Evolutionary conservation across 1,139 yeast species (phyloP).

Genomic region (Hyphopichia khmerensis): DNA sequence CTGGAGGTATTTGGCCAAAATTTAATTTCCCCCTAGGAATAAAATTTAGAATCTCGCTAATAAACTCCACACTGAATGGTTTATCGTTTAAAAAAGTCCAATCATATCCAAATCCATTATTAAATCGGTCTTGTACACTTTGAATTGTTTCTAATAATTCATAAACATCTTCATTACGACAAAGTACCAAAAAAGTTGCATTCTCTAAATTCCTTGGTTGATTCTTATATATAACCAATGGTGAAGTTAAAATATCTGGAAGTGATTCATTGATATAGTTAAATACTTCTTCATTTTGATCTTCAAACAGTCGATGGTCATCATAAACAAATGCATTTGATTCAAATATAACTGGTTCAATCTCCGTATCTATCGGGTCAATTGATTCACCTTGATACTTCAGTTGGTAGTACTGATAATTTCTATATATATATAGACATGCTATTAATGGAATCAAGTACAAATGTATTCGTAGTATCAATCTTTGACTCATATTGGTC

Average conservation of each 20-base stretch:
- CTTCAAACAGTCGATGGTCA: too few relatives aligned
- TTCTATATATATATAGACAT: too few relatives aligned
- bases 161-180: slow-evolving; percentile 66
- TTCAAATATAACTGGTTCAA: background rate
- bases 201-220: slow-evolving; percentile 10
- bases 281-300: background rate
- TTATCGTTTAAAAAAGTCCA: slow-evolving; percentile 36
- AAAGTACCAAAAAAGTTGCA: slow-evolving; percentile 74
- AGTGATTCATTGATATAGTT: background rate
- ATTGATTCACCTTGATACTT: too few relatives aligned
- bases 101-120: slow-evolving; percentile 46
- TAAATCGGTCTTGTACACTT: slow-evolving; percentile 71
- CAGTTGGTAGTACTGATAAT: too few relatives aligned
- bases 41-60: slow-evolving; percentile 17
- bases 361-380: background rate
- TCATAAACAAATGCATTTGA: background rate
- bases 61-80: slow-evolving; percentile 27
- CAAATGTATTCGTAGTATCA: too few relatives aligned
- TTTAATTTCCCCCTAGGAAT: slow-evolving; percentile 22
- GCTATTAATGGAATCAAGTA: too few relatives aligned
- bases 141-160: slow-evolving; percentile 59
- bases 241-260: background rate
- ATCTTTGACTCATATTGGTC: too few relatives aligned
- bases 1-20: slow-evolving; percentile 28
- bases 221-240: background rate